These are phyloP conservation scores for Zhuliangozyma parablackwelliae DNA, from an alignment of 1,139 yeast genomes.

Conservation along the genomic window DNA sequence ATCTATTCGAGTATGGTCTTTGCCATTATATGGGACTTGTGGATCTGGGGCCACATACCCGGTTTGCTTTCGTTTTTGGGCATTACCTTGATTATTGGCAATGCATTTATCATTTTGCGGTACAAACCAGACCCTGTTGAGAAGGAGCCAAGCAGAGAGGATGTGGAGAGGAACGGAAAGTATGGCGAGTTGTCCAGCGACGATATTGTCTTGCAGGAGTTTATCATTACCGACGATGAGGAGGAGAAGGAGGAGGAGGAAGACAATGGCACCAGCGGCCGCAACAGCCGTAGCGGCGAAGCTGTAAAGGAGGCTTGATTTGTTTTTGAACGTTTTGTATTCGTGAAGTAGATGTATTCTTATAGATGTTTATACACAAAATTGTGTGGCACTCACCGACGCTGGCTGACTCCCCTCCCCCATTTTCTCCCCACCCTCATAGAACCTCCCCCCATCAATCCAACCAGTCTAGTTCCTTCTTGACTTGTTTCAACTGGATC, in stretches of 20 bases:
- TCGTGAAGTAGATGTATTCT: no score
- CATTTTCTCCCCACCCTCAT: no score
- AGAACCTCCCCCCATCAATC: background rate
- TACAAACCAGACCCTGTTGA: slow-evolving; percentile 35
- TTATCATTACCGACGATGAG: slow-evolving; percentile 23
- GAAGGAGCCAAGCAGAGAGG: slow-evolving; percentile 5
- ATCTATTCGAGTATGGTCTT: slow-evolving; percentile 72
- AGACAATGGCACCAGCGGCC: background rate
- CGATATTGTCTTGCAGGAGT: slow-evolving; percentile 22
- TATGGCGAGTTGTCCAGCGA: slow-evolving; percentile 12
- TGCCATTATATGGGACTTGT: slow-evolving; percentile 73
- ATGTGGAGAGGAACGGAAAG: slow-evolving; percentile 14
- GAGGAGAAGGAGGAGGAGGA: slow-evolving; percentile 9
- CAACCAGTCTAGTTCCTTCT: slow-evolving; percentile 29
- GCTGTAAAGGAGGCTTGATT: background rate
- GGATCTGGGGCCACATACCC: slow-evolving; percentile 72
- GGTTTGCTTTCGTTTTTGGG: slow-evolving; percentile 67
- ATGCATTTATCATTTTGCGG: slow-evolving; percentile 57
- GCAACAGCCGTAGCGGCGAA: background rate
- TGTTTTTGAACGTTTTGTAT: background rate
- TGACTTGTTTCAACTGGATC: slow-evolving; percentile 21
- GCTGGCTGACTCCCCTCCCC: no score
- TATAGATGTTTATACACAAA: no score
- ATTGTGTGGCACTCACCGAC: no score
- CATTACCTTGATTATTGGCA: slow-evolving; percentile 58